phyloP scores from a whole-genome alignment of 1,284 basidiomycete species.

The Chiua sp. region DNA sequence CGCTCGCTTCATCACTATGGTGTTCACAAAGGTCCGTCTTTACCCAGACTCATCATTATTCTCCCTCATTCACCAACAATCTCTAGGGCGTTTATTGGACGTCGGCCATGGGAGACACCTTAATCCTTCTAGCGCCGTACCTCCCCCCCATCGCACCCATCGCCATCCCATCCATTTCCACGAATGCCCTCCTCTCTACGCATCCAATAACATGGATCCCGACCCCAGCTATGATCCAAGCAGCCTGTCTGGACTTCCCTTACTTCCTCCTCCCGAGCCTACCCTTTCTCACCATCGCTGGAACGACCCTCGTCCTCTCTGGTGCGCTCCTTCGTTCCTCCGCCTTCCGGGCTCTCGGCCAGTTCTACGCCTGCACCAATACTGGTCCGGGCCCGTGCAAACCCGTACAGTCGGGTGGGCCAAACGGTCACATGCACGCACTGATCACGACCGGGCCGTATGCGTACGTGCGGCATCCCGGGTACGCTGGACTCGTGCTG shows the following conservation, averaged over 20 bases:
- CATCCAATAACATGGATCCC: not conserved
- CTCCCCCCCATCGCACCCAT: not conserved
- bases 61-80: not conserved
- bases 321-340: conserved; percentile 24
- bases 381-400: conserved; percentile 13
- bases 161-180: not conserved
- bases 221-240: not conserved
- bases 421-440: conserved; percentile 19
- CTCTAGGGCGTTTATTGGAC: conserved; percentile 30
- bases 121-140: conserved; percentile 13
- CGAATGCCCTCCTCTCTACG: not conserved
- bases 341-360: conserved; percentile 30
- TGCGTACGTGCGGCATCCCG: conserved; percentile 35
- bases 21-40: conserved; percentile 24
- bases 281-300: conserved; percentile 10
- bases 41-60: not conserved
- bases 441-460: conserved; percentile 38
- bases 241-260: not conserved
- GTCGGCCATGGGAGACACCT: conserved; percentile 18
- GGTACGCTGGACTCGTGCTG: conserved; percentile 31
- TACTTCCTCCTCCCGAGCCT: not conserved
- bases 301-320: conserved; percentile 18
- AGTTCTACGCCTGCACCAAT: conserved; percentile 29
- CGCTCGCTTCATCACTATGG: conserved; percentile 8
- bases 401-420: not conserved